A percentile compares a stretch with the other conserved stretches of the same genome.
These are phyloP conservation scores for Ilex asprella DNA, from an alignment of 257 asterid species.

Conservation along the genomic window DNA sequence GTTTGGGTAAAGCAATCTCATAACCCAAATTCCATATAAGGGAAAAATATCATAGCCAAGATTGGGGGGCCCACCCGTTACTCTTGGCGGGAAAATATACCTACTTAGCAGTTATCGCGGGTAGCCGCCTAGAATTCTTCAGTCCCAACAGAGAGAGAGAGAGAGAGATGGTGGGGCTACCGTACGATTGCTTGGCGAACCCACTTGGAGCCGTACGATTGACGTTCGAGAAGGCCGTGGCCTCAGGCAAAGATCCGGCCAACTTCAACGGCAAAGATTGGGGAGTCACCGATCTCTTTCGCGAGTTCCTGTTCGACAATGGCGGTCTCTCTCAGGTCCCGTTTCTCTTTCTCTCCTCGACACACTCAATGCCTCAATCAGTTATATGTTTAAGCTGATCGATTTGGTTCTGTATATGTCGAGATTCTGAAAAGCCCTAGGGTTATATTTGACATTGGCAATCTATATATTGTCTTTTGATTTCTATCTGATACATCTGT, in stretches of 20 bases:
- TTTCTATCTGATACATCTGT: background rate
- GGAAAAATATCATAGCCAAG: no score
- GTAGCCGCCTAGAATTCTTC: no score
- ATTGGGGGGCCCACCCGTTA: no score
- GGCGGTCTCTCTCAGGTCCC: constrained; percentile 61
- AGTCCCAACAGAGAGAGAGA: background rate
- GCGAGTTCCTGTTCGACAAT: constrained; percentile 54
- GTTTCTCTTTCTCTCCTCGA: background rate
- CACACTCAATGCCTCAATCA: background rate
- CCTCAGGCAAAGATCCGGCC: constrained; percentile 37
- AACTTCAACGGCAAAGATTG: constrained; percentile 68
- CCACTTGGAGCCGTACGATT: constrained; percentile 89
- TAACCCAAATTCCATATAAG: no score
- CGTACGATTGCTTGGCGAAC: constrained; percentile 73
- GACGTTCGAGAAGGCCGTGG: constrained; percentile 70
- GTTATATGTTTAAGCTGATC: background rate
- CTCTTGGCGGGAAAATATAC: no score
- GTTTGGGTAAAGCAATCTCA: no score
- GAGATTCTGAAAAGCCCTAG: background rate
- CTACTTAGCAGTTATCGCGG: no score
- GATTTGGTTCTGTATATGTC: background rate
- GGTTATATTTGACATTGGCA: no score
- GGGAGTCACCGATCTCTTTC: constrained; percentile 73
- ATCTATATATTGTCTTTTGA: background rate
- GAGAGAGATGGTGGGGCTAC: constrained; percentile 61